Conservation (phyloP, 23 red algal genomes). For the Gracilaria gracilis region DNA sequence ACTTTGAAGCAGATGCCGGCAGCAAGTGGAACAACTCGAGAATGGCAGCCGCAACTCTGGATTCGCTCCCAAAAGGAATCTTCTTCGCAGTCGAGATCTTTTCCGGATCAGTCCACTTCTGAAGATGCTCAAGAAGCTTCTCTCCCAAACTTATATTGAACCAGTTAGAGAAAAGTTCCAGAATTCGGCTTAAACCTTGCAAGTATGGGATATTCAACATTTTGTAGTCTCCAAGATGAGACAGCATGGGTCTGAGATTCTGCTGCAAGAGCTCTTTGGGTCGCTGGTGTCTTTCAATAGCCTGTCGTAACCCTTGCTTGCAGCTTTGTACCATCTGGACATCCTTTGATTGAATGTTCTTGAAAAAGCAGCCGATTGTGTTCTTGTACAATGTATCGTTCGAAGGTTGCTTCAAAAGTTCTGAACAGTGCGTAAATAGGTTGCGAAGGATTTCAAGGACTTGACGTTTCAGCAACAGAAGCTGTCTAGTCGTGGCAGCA, state of each 20-base stretch:
- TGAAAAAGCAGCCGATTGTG: conserved; percentile 84
- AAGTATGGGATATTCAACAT: conserved; percentile 85
- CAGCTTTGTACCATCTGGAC: conserved; percentile 67
- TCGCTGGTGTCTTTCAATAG: conserved; percentile 56
- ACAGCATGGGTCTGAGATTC: conserved; percentile 93
- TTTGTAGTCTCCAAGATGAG: conserved; percentile 82
- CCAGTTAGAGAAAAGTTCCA: conserved; percentile 93
- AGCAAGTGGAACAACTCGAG: conserved; percentile 91
- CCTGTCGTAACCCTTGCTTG: conserved; percentile 73
- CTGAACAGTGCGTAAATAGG: conserved; percentile 39
- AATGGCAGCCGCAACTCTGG: conserved; percentile 81
- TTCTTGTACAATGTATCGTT: conserved; percentile 72
- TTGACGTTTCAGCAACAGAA: conserved; percentile 66
- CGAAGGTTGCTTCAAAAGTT: conserved; percentile 38
- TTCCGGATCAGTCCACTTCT: conserved; percentile 84
- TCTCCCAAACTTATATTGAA: conserved; percentile 95
- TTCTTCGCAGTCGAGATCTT: conserved; percentile 61
- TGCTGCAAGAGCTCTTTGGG: conserved; percentile 82
- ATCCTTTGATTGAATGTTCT: conserved; percentile 81
- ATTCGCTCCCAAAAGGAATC: conserved; percentile 68
- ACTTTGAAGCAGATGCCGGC: conserved; percentile 55
- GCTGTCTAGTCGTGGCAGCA: conserved; percentile 13
- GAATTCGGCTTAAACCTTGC: conserved; percentile 78
- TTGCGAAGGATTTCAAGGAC: conserved; percentile 59
- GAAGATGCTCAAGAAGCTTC: conserved; percentile 94